phyloP scores from a whole-genome alignment of 352 stramenopile species.

The Phytophthora tubulina region DNA sequence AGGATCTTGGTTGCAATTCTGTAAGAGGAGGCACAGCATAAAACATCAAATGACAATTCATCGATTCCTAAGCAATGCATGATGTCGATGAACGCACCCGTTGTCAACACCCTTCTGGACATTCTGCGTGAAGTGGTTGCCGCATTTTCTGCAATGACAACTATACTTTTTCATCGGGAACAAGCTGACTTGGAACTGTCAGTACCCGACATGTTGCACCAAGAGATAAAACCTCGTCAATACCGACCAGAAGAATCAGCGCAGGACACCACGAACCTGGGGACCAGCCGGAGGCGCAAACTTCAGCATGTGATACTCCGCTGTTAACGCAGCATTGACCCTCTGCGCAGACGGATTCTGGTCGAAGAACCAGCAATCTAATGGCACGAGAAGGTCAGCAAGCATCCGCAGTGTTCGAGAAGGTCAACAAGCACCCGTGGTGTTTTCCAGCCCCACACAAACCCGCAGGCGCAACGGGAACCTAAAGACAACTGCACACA shows the following conservation, averaged over 20 bases:
- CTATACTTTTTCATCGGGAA: conserved; percentile 89
- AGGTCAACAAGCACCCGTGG: conserved; percentile 31
- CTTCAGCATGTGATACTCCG: conserved; percentile 76
- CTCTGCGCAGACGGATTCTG: conserved; percentile 67
- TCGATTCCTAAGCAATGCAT: not conserved
- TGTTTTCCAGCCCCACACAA: conserved; percentile 2
- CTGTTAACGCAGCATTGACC: conserved; percentile 35
- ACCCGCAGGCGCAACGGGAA: not conserved
- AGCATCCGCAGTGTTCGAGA: conserved; percentile 1
- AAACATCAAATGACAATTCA: conserved; percentile 8
- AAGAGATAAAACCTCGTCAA: conserved; percentile 6
- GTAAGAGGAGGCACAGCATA: not conserved
- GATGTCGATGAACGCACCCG: conserved; percentile 51
- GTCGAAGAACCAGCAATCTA: conserved; percentile 92
- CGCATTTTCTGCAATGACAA: conserved; percentile 74
- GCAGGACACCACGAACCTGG: conserved; percentile 50
- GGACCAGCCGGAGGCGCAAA: conserved; percentile 76
- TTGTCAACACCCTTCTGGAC: conserved; percentile 91
- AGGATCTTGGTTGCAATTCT: conserved; percentile 91
- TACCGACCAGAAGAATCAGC: not conserved
- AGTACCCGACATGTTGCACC: not conserved
- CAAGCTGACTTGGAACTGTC: conserved; percentile 85
- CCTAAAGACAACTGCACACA: conserved; percentile 23
- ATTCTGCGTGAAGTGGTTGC: conserved; percentile 74
- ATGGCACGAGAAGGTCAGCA: conserved; percentile 5